A percentile compares a stretch with the other conserved stretches of the same genome.
These are phyloP conservation scores for Trichoderma sp. DNA, from an alignment of 2,329 filamentous ascomycete species.

Conservation along the genomic window DNA sequence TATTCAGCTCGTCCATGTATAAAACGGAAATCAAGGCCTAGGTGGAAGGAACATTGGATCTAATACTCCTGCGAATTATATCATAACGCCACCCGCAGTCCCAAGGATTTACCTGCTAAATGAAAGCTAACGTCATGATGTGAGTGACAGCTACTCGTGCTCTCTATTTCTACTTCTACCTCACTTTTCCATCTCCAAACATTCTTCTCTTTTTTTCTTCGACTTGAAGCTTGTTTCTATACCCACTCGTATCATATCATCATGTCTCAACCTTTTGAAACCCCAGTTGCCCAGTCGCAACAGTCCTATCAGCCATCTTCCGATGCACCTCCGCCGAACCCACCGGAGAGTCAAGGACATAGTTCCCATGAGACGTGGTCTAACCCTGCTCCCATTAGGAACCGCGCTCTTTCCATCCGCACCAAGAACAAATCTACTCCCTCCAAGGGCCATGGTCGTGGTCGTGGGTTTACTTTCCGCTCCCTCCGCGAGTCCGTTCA, in stretches of 20 bases:
- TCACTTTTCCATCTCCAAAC: not conserved
- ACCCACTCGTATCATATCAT: not conserved
- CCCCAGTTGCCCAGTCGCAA: not conserved
- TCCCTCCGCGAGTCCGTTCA: slow-evolving; percentile 83
- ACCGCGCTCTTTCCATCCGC: slow-evolving; percentile 72
- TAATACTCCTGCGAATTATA: not conserved
- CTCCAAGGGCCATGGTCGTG: not conserved
- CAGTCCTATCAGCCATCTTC: slow-evolving; percentile 31
- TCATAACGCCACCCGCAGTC: not conserved
- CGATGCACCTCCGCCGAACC: slow-evolving; percentile 31
- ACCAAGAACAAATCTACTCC: slow-evolving; percentile 49
- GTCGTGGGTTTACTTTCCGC: slow-evolving; percentile 72
- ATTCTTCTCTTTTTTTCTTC: not conserved
- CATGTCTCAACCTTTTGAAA: slow-evolving; percentile 12
- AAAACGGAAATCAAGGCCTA: not conserved
- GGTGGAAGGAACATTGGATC: slow-evolving; percentile 2
- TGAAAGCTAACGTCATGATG: slow-evolving; percentile 9
- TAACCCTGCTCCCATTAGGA: slow-evolving; percentile 52
- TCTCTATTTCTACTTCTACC: not conserved
- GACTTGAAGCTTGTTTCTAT: not conserved
- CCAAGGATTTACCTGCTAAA: not conserved
- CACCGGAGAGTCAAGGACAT: slow-evolving; percentile 22
- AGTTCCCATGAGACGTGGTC: slow-evolving; percentile 25
- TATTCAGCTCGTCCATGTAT: not conserved
- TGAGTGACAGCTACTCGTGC: slow-evolving; percentile 11